Percentiles rank a stretch among this genome's conserved stretches.
Evolutionary conservation across 331 rosid species (phyloP).

Genomic region (Quercus lobata): DNA sequence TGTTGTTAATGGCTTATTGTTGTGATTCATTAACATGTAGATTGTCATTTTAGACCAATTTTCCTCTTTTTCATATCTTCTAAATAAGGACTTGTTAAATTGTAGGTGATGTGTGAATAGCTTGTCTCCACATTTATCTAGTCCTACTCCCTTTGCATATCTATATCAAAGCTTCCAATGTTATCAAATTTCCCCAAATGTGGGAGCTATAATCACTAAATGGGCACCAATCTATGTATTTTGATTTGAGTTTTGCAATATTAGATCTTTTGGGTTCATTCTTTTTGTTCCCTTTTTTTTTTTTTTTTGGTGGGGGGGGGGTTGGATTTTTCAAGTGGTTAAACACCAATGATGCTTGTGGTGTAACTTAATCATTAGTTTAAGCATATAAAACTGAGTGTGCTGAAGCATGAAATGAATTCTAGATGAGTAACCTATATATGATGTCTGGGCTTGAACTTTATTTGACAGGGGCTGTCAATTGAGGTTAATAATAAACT

Average conservation of each 20-base stretch:
- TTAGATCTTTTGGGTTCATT: background rate
- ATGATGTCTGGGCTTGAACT: background rate
- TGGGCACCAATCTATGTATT: background rate
- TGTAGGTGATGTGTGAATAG: background rate
- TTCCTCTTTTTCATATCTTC: background rate
- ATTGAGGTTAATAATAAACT: background rate
- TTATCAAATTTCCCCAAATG: background rate
- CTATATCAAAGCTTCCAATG: background rate
- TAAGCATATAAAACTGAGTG: background rate
- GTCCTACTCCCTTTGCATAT: background rate
- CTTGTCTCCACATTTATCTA: conserved; percentile 2
- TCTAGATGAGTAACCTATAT: background rate
- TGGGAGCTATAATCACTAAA: background rate
- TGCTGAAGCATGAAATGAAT: background rate
- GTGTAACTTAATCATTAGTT: background rate
- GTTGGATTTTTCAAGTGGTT: background rate
- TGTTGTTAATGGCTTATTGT: background rate
- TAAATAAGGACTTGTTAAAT: conserved; percentile 6
- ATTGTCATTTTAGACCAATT: background rate
- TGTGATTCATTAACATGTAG: background rate
- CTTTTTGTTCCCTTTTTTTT: too few relatives aligned
- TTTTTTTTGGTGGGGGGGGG: background rate
- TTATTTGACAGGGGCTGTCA: background rate
- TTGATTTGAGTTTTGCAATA: background rate
- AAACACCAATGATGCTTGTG: background rate